Conservation (phyloP, 2,329 filamentous ascomycete species). For the Fusarium agapanthi region DNA sequence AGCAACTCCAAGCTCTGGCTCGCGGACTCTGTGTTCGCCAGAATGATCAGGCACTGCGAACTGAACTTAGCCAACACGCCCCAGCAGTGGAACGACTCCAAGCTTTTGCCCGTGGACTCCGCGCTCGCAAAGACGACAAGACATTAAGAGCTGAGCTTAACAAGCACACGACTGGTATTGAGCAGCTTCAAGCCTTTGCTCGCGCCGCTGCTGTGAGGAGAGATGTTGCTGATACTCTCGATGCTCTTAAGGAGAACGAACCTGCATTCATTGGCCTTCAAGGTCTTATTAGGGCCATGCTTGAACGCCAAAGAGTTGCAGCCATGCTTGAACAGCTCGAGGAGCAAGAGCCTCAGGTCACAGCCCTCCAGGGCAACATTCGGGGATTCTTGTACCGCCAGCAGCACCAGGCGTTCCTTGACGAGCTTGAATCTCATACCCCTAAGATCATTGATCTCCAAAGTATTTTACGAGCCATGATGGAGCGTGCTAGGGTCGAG, state of each 20-base stretch:
- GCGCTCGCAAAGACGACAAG: conserved; percentile 27
- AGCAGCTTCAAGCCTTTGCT: conserved; percentile 60
- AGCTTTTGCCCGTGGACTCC: conserved; percentile 57
- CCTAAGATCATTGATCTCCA: conserved; percentile 76
- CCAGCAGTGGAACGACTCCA: conserved; percentile 58
- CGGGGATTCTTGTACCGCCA: conserved; percentile 73
- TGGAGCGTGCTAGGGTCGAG: conserved; percentile 78
- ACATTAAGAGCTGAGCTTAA: conserved; percentile 59
- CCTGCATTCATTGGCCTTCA: conserved; percentile 62
- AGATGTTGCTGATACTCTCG: conserved; percentile 58
- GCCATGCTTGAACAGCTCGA: conserved; percentile 64
- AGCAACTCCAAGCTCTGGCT: conserved; percentile 59
- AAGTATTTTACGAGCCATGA: conserved; percentile 78
- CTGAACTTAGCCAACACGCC: conserved; percentile 57
- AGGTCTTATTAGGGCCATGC: conserved; percentile 68
- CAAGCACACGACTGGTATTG: conserved; percentile 54
- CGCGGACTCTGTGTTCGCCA: conserved; percentile 49
- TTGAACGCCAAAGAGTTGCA: conserved; percentile 61
- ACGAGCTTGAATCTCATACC: conserved; percentile 74
- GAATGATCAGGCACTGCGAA: conserved; percentile 49
- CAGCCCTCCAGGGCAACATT: conserved; percentile 70
- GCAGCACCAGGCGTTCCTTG: conserved; percentile 68
- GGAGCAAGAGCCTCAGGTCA: conserved; percentile 64
- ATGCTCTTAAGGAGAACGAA: conserved; percentile 58
- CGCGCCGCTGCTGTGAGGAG: conserved; percentile 65